Evolutionary conservation across 129 eudicot genomes (phyloP), one percentile per base, ranked within the genome.

Genomic region (Dittrichia graveolens): DNA sequence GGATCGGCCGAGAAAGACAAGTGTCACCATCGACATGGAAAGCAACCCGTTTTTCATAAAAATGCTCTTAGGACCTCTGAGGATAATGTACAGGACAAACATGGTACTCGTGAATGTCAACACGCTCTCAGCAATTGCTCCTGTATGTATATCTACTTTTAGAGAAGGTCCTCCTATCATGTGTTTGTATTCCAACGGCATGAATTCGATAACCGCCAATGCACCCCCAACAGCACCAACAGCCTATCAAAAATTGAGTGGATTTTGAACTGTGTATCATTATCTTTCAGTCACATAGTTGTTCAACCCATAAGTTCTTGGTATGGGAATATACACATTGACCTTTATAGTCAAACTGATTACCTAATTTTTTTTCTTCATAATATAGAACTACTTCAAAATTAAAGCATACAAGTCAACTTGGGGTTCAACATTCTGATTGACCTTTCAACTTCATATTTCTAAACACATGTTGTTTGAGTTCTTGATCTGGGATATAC

Each of bases 221-320:
- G 82, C 90, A 58, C 92, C 97, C 48, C 85, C 90, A 16, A 81
- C 89, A 8, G 93, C 92, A 60, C 97, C 96, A 45, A 81, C 83
- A 12, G 88, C 95, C 95, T 91, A 82, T 67, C 63, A 65, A 73
- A 61, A 43, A 10, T 0, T 48, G 3, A 48, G 5, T 31, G 0
- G 1, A 19, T 10, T 55, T 55, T 55, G 37, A 18, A 2, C 24
- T 0, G 2, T 24, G 31, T 24, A 8, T 1, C 38, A 19, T 55
- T 0, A 0, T 3, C 39, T 8, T 55, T 3, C 3, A 55, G 9
- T 55, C 61, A 19, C 39, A 55, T 8, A 56, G 7, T 8, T 24
- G 61, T 18, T 8, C n/a, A 3, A n/a, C 31, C 31, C 10, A 4
- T 19, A 6, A n/a, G 56, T 13, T n/a, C 56, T 50, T n/a, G 19